Base-by-base conservation (phyloP, 495 filamentous ascomycete genomes). In the Aspergillus bridgeri region DNA sequence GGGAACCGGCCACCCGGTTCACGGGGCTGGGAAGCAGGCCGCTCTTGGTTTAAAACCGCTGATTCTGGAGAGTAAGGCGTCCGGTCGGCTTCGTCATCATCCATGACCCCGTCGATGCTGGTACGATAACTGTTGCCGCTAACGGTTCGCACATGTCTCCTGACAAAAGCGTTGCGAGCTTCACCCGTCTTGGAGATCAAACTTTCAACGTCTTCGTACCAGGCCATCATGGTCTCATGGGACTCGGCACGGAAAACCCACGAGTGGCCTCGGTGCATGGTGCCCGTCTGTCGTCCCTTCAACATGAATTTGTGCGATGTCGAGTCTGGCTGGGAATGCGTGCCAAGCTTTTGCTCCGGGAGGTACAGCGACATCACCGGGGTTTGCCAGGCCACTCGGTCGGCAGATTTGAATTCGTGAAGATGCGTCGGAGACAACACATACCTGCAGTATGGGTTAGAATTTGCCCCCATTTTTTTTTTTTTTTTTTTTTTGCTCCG, bases 301-400 rank as follows among this genome's bases (percentile, higher is more conserved):
- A 98, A 83, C 74, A 96, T 89, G 68, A 98, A 98, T 66, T 98
- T 98, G 77, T 97, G 93, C n/a, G 91, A 96, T 20, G 88, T 88
- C 13, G 89, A 91, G 42, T 86, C 86, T 43, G 88, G 84, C 51
- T 87, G 80, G 11, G 94, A 97, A 67, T 94, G 90, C 11, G 92
- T 95, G 42, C 94, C 95, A 25, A 98, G 84, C 65, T 95, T 96
- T 67, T 97, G 94, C 58, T 97, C 94, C 2, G 89, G 89, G 4
- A 98, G 86, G 69, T 91, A 94, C 42, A 98, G 79, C 23, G 94
- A 97, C 94, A 98, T 97, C 69, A 98, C 83, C 3, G 94, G 94
- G 29, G 84, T 81, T 66, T 88, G 86, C 64, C 81, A 83, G 59
- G 78, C 80, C 48, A 87, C 80, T 23, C 81, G 81, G 71, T 90